Evolutionary conservation across 768 basidiomycete genomes (phyloP), one percentile per base, ranked within the genome.

Genomic region (Solioccasus polychromus): DNA sequence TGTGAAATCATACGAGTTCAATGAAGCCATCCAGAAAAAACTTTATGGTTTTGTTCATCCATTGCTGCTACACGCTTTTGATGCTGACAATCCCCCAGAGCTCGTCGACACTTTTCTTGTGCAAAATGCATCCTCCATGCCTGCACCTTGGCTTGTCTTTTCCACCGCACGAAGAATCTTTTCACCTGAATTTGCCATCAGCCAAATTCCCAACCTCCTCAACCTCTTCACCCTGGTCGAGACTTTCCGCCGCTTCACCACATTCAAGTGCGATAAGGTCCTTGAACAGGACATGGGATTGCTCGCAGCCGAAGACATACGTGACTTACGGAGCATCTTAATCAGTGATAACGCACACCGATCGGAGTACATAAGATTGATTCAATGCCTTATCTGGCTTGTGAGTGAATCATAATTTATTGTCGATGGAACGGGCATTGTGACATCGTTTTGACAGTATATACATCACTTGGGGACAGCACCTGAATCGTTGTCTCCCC

Each of bases 201-300:
- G 63, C 4, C 64, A 65, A 40, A 57, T 65, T 15, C 60, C 65
- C 6, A 63, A 63, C 26, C 26, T 67, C 30, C 54, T 67, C 20
- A 41, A 65, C 35, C 45, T 55, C 25, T 52, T 65, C 19, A 22
- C 54, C 3, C 24, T 39, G 9, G 20, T 67, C 29, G 65, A 67
- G 30, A 42, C 32, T 0, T 54, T 57, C n/a, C 55, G 63, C 19
- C 54, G 34, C 17, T 55, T 51, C 15, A 54, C 56, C 0, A 28
- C 35, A 4, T 29, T 50, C 41, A 56, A 51, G 23, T 45, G 51
- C 3, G 52, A 47, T 6, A 53, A 60, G 25, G 56, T 48, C 2
- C 50, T 67, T 26, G 50, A 24, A 25, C 15, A 39, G n/a, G 56
- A 47, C 24, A 51, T 53, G 23, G 45, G 54, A 30, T 25, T 57